A percentile compares a stretch with the other conserved stretches of the same genome.
phyloP scores from a whole-genome alignment of 1,139 yeast genomes.

The Saccharomyces hybrid region DNA sequence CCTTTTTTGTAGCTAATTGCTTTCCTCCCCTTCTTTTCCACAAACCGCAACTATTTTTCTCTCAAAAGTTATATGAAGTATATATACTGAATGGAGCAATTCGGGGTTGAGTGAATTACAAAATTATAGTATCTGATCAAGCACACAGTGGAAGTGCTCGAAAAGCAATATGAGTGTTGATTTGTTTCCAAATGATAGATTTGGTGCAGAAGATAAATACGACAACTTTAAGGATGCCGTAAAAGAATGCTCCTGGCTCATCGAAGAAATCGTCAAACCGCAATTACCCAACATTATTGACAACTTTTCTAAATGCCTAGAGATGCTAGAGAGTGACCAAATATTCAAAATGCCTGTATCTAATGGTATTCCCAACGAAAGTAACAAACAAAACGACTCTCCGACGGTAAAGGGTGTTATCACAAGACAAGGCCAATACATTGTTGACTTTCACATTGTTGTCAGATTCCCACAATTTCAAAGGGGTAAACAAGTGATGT shows the following conservation, averaged over 20 bases:
- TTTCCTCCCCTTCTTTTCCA: neutral
- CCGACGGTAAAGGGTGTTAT: conserved; percentile 26
- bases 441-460: conserved; percentile 26
- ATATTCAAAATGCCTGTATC: conserved; percentile 31
- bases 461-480: conserved; percentile 26
- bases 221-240: conserved; percentile 9
- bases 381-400: conserved; percentile 8
- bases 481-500: conserved; percentile 23
- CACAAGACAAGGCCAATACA: conserved; percentile 23
- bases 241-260: conserved; percentile 31
- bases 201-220: conserved; percentile 12
- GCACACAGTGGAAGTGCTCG: neutral
- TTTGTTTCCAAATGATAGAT: conserved; percentile 22
- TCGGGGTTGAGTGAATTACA: neutral
- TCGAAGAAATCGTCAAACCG: conserved; percentile 32
- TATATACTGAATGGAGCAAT: neutral
- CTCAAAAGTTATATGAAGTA: neutral
- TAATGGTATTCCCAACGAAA: conserved; percentile 12
- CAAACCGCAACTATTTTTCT: neutral
- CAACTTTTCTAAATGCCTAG: conserved; percentile 32
- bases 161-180: conserved; percentile 25
- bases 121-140: no score
- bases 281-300: conserved; percentile 34
- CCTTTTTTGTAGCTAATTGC: neutral
- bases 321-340: conserved; percentile 27